Evolutionary conservation across 768 basidiomycete genomes (phyloP).

Genomic region (Trametopsis cervina): DNA sequence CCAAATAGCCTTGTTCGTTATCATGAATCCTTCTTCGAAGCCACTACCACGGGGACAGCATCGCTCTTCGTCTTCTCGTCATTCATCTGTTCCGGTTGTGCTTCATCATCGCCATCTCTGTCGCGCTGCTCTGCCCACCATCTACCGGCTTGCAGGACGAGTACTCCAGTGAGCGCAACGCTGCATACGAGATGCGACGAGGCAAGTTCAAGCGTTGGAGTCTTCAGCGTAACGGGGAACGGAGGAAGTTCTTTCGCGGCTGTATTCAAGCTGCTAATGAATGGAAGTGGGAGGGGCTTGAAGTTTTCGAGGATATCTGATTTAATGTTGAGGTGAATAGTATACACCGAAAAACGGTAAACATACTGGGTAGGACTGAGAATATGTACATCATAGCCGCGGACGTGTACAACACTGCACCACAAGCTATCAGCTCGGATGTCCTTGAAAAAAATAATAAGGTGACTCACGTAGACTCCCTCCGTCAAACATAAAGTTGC

Average conservation of each 20-base stretch:
- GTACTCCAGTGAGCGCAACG: constrained; percentile 82
- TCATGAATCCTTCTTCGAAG: neutral
- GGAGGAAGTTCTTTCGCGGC: constrained; percentile 31
- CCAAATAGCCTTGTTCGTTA: too few relatives aligned
- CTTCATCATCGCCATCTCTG: constrained; percentile 44
- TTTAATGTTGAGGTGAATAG: constrained; percentile 5
- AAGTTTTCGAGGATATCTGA: constrained; percentile 57
- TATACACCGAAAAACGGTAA: neutral
- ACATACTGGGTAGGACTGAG: constrained; percentile 76
- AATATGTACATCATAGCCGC: constrained; percentile 68
- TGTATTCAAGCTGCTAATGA: constrained; percentile 6
- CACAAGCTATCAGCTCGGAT: neutral
- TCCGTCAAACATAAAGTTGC: constrained; percentile 88
- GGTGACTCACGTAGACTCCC: constrained; percentile 71
- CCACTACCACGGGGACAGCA: neutral
- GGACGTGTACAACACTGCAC: constrained; percentile 65
- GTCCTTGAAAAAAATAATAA: neutral
- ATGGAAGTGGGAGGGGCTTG: constrained; percentile 41
- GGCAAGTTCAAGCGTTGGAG: constrained; percentile 69
- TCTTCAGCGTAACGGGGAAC: constrained; percentile 57
- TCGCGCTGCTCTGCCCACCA: constrained; percentile 81
- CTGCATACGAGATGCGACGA: constrained; percentile 82
- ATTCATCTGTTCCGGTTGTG: neutral
- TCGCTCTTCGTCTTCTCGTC: neutral
- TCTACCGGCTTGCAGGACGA: constrained; percentile 76